Base-by-base conservation (phyloP, 1,284 basidiomycete species). In the Volvariella surrecta region DNA sequence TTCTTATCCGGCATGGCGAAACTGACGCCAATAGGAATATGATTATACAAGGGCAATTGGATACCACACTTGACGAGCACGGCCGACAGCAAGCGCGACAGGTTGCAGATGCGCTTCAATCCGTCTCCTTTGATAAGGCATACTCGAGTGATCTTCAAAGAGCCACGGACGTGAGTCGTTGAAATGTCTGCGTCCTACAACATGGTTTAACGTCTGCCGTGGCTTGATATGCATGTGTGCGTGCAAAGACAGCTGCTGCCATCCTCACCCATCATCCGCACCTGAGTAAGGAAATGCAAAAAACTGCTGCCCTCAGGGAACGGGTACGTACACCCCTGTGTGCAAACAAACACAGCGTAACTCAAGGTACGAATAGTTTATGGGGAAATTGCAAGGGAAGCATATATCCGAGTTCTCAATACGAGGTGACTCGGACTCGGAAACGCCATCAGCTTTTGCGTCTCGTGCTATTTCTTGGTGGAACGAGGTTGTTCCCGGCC, bases 1-100 rank as follows among this genome's bases (percentile, higher is more conserved):
- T 79, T 56, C 63, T 88, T 47, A 71, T 87, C 37, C 75, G 84
- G 37, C 85, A 88, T 52, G 85, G 83, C 24, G 83, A 88, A 63
- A 88, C 84, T 21, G 68, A 76, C 39, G 76, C 73, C 54, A 88
- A 87, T 57, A 61, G 66, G 43, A 58, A 62, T 8, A 64, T 66
- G 19, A 74, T 82, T 46, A 72, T 85, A 39, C 84, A 88, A 63
- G 84, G 85, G 35, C 84, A 87, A 3, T 53, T 74, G 46, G 80
- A 88, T 59, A 79, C 78, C 10, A 50, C 58, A 22, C 63, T 88
- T 51, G 85, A 88, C 52, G 69, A 65, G 7, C 59, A 58, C 2
- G 84, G 84, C 8, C 45, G 68, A 40, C 58, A 62, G 43, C 83
- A 88, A 58, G 79, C 81, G 11, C 54, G 53, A 47, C 59, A 70